Conservation (phyloP, 257 asterid genomes). For the Nicotiana undulata region DNA sequence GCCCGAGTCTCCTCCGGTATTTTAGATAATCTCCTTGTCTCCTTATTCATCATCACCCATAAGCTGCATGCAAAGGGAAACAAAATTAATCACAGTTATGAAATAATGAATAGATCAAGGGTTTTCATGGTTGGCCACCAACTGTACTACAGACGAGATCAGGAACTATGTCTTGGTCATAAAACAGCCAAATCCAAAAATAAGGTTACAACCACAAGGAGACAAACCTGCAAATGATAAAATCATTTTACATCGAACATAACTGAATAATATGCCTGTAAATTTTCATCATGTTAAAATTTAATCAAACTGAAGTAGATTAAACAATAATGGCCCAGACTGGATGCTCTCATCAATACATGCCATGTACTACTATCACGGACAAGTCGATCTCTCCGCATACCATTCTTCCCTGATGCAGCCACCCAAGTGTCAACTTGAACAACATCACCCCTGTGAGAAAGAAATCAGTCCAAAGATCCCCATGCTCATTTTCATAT, state of each 20-base stretch:
- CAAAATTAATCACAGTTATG: constrained; percentile 3
- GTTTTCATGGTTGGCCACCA: background rate
- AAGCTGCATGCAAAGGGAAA: constrained; percentile 33
- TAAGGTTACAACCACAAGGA: background rate
- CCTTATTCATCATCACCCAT: constrained; percentile 98
- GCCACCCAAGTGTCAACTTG: constrained; percentile 97
- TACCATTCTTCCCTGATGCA: constrained; percentile 95
- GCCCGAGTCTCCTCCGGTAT: constrained; percentile 87
- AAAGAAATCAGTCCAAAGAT: constrained; percentile 14
- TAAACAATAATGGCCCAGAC: constrained; percentile 30
- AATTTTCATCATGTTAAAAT: background rate
- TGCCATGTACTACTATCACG: constrained; percentile 81
- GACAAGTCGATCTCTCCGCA: constrained; percentile 96
- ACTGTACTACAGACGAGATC: background rate
- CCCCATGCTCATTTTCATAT: background rate
- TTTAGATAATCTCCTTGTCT: constrained; percentile 83
- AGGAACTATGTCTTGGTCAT: background rate
- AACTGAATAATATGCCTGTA: background rate
- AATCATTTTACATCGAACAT: background rate
- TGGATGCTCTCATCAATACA: constrained; percentile 77
- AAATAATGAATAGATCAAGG: background rate
- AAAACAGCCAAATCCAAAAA: background rate
- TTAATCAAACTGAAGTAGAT: background rate
- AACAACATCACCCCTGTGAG: constrained; percentile 86
- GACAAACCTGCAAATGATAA: background rate